Evolutionary conservation across 257 asterid species (phyloP).

Genomic region (Datura wrightii): DNA sequence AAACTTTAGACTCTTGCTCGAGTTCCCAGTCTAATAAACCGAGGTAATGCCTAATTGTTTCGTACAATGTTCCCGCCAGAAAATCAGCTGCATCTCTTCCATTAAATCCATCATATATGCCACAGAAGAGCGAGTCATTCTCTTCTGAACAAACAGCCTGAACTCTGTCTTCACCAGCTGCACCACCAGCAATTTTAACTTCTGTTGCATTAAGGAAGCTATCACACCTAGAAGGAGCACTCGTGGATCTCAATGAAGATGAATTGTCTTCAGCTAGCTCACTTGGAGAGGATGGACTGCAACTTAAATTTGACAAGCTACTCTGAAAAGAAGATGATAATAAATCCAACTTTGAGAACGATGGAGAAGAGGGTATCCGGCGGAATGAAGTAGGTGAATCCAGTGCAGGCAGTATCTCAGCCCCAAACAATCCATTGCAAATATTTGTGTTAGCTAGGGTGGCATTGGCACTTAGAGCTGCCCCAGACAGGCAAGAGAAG

Average conservation of each 20-base stretch:
- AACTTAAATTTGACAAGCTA: slow-evolving; percentile 75
- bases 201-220: slow-evolving; percentile 73
- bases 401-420: slow-evolving; percentile 78
- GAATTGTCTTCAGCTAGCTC: slow-evolving; percentile 64
- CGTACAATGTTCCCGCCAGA: slow-evolving; percentile 88
- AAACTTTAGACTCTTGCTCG: slow-evolving; percentile 47
- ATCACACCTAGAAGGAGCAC: slow-evolving; percentile 61
- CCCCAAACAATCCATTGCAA: slow-evolving; percentile 87
- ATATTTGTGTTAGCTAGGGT: slow-evolving; percentile 94
- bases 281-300: slow-evolving; percentile 76
- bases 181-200: slow-evolving; percentile 92
- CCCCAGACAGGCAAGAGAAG: slow-evolving; percentile 95
- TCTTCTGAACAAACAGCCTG: slow-evolving; percentile 98
- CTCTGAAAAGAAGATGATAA: slow-evolving; percentile 80
- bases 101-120: slow-evolving; percentile 87
- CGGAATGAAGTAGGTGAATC: slow-evolving; percentile 94
- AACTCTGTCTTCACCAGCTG: slow-evolving; percentile 98
- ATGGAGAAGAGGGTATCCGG: slow-evolving; percentile 75
- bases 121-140: slow-evolving; percentile 88
- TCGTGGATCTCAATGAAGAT: slow-evolving; percentile 56
- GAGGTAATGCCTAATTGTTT: slow-evolving; percentile 67
- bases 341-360: slow-evolving; percentile 53
- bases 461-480: slow-evolving; percentile 91
- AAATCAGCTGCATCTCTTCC: slow-evolving; percentile 98
- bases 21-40: slow-evolving; percentile 63